Conservation (phyloP, 2,329 filamentous ascomycete species). For the Ceratocystis colombiana region DNA sequence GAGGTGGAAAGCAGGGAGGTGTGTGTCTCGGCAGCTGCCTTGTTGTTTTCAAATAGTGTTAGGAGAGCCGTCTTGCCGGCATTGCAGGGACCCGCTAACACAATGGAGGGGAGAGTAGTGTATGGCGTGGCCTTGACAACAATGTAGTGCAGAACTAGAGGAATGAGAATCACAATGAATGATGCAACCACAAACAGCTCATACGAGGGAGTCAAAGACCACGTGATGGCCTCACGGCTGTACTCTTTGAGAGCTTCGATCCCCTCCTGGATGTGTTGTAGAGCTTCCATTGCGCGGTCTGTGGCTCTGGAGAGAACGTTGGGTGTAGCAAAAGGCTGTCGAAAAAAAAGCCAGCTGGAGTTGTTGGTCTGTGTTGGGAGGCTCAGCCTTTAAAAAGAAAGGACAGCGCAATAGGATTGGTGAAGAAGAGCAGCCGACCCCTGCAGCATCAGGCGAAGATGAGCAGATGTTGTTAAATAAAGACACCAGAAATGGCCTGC, state of each 20-base stretch:
- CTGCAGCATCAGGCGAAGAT: constrained; percentile 20
- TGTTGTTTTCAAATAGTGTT: constrained; percentile 57
- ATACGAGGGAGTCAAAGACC: constrained; percentile 49
- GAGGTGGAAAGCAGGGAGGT: constrained; percentile 43
- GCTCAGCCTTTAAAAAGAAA: constrained; percentile 15
- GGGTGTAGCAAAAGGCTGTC: neutral
- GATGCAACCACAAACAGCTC: constrained; percentile 57
- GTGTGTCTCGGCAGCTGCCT: constrained; percentile 40
- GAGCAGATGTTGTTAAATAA: constrained; percentile 21
- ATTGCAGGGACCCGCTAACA: constrained; percentile 71
- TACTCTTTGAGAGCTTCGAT: constrained; percentile 33
- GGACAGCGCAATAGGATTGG: constrained; percentile 4
- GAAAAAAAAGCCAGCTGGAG: neutral
- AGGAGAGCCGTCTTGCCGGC: constrained; percentile 81
- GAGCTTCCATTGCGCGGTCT: constrained; percentile 20
- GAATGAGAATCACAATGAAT: constrained; percentile 60
- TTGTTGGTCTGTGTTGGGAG: constrained; percentile 11
- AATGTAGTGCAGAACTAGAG: constrained; percentile 65
- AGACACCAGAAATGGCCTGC: constrained; percentile 12
- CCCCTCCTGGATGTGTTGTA: constrained; percentile 23
- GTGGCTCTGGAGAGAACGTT: neutral
- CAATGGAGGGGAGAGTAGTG: constrained; percentile 60
- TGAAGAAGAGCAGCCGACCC: constrained; percentile 14
- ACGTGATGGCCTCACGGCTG: constrained; percentile 39
- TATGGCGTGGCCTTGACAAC: constrained; percentile 59